These are phyloP conservation scores for Meripilus lineatus DNA, from an alignment of 1,284 basidiomycete genomes.

Conservation along the genomic window DNA sequence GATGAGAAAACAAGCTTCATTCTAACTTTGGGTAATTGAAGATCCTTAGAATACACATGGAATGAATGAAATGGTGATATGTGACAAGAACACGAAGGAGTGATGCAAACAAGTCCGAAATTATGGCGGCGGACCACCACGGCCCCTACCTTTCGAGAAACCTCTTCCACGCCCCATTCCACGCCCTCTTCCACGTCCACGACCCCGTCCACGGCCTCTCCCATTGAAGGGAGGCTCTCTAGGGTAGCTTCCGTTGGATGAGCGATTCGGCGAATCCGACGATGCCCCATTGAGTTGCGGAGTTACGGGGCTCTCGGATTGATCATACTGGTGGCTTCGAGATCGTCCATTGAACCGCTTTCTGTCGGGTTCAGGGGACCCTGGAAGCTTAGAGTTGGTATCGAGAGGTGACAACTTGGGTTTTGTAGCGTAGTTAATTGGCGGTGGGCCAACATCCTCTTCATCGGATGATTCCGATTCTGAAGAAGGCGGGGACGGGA, in stretches of 20 bases:
- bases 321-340: neutral
- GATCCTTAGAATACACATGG: no score
- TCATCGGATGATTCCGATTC: neutral
- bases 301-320: neutral
- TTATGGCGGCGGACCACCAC: slow-evolving; percentile 8
- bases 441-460: no score
- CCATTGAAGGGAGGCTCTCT: neutral
- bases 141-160: slow-evolving; percentile 6
- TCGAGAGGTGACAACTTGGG: neutral
- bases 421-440: neutral
- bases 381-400: neutral
- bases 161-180: slow-evolving; percentile 12
- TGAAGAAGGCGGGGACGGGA: neutral
- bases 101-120: no score
- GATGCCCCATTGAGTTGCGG: no score
- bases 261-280: neutral
- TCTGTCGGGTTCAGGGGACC: neutral
- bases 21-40: no score
- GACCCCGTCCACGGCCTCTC: slow-evolving; percentile 7
- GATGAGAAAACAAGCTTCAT: no score
- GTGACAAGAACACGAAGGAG: no score
- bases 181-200: slow-evolving; percentile 13
- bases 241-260: neutral
- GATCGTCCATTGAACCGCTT: neutral
- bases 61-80: neutral